Conservation (phyloP, 2,329 filamentous ascomycete genomes). For the Plectosphaerella plurivora region DNA sequence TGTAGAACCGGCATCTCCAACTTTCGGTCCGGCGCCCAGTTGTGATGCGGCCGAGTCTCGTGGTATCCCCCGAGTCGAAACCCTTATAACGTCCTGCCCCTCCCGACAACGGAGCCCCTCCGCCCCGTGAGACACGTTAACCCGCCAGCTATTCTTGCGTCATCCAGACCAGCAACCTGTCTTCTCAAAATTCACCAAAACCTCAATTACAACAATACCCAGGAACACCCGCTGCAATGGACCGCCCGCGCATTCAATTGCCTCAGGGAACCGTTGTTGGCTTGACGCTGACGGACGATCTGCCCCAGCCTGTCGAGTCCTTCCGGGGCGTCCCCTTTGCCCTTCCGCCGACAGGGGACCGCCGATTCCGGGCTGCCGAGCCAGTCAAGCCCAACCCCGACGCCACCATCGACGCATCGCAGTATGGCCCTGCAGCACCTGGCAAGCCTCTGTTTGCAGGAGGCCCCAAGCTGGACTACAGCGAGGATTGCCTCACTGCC, state of each 20-base stretch:
- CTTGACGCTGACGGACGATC: conserved; percentile 20
- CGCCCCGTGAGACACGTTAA: too few species aligned
- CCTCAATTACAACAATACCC: too few species aligned
- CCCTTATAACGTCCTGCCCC: too few species aligned
- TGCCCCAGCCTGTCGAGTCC: conserved; percentile 37
- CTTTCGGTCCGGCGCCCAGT: too few species aligned
- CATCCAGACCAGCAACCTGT: too few species aligned
- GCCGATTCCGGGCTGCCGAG: conserved; percentile 40
- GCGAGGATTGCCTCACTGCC: conserved; percentile 48
- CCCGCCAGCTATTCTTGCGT: too few species aligned
- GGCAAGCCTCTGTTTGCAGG: conserved; percentile 14
- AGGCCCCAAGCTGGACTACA: conserved; percentile 18
- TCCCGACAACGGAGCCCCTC: too few species aligned
- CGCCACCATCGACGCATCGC: conserved; percentile 24
- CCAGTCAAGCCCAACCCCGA: conserved; percentile 18
- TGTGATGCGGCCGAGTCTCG: too few species aligned
- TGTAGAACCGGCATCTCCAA: too few species aligned
- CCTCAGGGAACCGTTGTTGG: conserved; percentile 36
- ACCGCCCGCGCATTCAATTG: conserved; percentile 15
- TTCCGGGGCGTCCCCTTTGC: conserved; percentile 49
- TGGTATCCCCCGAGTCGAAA: too few species aligned
- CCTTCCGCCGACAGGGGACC: conserved; percentile 27
- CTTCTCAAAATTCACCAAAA: too few species aligned
- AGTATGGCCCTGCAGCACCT: conserved; percentile 33
- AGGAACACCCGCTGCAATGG: neutral